A percentile compares a stretch with the other conserved stretches of the same genome.
Evolutionary conservation across 108 stramenopile species (phyloP).

Genomic region (Cyclotella baltica): DNA sequence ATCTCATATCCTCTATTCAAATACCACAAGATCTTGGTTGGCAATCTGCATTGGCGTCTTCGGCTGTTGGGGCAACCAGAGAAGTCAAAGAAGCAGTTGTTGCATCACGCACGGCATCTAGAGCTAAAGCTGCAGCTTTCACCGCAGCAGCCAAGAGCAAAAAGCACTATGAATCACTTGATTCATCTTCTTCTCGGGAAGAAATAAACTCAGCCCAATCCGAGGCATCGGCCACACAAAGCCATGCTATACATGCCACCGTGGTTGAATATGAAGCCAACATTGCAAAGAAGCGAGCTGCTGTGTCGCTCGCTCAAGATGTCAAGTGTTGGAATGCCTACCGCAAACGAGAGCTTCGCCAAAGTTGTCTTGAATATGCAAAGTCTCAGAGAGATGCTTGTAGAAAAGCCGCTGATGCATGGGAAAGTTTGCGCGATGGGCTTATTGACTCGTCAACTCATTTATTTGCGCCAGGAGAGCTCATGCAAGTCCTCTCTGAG

Average conservation of each 20-base stretch:
- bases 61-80: conserved; percentile 77
- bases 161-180: conserved; percentile 55
- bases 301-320: conserved; percentile 84
- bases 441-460: conserved; percentile 63
- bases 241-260: conserved; percentile 87
- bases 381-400: conserved; percentile 82
- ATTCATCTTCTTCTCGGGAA: conserved; percentile 56
- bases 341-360: conserved; percentile 78
- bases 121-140: conserved; percentile 53
- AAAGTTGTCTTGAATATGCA: conserved; percentile 62
- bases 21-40: conserved; percentile 75
- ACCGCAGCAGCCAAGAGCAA: conserved; percentile 69
- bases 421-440: conserved; percentile 83
- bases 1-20: background rate
- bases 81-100: conserved; percentile 81
- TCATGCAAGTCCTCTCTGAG: background rate
- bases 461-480: conserved; percentile 42
- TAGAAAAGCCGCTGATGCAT: conserved; percentile 71
- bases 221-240: conserved; percentile 73
- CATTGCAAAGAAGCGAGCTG: conserved; percentile 75
- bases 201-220: conserved; percentile 74
- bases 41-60: conserved; percentile 79
- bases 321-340: conserved; percentile 89
- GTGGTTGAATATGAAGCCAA: conserved; percentile 90
- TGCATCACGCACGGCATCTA: conserved; percentile 69